Evolutionary conservation across 1,284 basidiomycete species (phyloP).

Genomic region (Ganoderma multipileum): DNA sequence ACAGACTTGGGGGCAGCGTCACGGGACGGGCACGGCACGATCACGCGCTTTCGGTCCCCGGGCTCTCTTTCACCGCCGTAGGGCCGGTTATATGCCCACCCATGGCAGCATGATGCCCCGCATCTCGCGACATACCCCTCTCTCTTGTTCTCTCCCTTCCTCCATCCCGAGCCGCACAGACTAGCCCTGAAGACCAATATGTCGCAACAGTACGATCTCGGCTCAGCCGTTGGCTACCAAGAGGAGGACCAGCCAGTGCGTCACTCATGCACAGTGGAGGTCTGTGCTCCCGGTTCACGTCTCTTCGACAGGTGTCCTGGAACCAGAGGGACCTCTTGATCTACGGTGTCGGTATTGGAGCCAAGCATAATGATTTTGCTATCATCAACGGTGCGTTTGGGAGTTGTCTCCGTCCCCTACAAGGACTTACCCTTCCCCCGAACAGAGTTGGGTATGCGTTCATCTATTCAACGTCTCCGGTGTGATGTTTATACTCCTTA

Average conservation of each 20-base stretch:
- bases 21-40: not conserved
- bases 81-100: constrained; percentile 1
- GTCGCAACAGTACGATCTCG: constrained; percentile 39
- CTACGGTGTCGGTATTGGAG: constrained; percentile 75
- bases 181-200: constrained; percentile 25
- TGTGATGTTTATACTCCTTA: not conserved
- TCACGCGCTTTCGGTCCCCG: constrained; percentile 1
- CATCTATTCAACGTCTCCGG: not conserved
- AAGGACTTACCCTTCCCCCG: not conserved
- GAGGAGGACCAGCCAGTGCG: constrained; percentile 38
- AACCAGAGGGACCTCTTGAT: constrained; percentile 72
- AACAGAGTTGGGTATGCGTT: constrained; percentile 39
- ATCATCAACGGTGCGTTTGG: constrained; percentile 64
- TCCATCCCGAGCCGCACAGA: no score
- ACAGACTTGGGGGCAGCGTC: not conserved
- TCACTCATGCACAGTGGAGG: not conserved
- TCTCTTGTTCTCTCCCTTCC: not conserved
- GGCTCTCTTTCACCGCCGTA: constrained; percentile 3
- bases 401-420: no score
- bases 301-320: constrained; percentile 45
- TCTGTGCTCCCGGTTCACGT: not conserved
- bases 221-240: constrained; percentile 40
- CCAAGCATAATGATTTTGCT: constrained; percentile 67
- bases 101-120: constrained; percentile 7
- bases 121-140: constrained; percentile 1